A percentile compares a stretch with the other conserved stretches of the same genome.
Evolutionary conservation across 768 basidiomycete genomes (phyloP).

Genomic region (Suillus lakei): DNA sequence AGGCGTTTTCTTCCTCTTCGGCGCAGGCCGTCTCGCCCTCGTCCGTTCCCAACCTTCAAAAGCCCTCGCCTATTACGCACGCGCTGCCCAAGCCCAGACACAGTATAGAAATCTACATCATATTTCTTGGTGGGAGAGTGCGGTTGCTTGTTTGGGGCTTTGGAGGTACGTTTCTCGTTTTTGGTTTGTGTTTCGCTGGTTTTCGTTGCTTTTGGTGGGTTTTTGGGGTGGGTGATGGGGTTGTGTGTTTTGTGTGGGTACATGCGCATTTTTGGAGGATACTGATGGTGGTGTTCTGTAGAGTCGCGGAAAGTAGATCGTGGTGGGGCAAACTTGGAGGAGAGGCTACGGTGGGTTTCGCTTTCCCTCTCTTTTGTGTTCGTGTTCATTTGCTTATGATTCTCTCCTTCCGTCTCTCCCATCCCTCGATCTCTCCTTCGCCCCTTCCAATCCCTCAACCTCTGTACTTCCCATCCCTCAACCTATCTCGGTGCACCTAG

Average conservation of each 20-base stretch:
- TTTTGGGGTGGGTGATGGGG: background rate
- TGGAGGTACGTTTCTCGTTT: constrained; percentile 39
- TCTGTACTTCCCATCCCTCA: too few relatives aligned
- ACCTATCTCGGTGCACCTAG: constrained; percentile 37
- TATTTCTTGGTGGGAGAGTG: constrained; percentile 88
- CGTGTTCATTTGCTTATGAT: background rate
- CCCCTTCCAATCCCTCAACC: constrained; percentile 29
- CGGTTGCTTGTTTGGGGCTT: constrained; percentile 72
- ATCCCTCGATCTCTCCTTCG: too few relatives aligned
- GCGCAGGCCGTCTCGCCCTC: constrained; percentile 82
- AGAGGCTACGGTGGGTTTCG: background rate
- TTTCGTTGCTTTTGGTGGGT: background rate
- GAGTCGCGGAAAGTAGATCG: background rate
- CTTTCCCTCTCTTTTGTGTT: background rate
- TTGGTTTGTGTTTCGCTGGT: background rate
- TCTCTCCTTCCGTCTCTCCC: too few relatives aligned
- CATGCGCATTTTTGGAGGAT: background rate
- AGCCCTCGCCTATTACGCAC: constrained; percentile 77
- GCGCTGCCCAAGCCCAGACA: constrained; percentile 62
- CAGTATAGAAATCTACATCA: constrained; percentile 81
- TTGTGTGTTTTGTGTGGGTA: too few relatives aligned
- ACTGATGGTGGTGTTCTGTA: background rate
- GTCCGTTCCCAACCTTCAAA: constrained; percentile 71
- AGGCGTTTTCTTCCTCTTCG: constrained; percentile 95
- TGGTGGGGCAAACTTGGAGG: constrained; percentile 1